These are phyloP conservation scores for Penicillium hordei DNA, from an alignment of 2,329 filamentous ascomycete species.

Conservation along the genomic window DNA sequence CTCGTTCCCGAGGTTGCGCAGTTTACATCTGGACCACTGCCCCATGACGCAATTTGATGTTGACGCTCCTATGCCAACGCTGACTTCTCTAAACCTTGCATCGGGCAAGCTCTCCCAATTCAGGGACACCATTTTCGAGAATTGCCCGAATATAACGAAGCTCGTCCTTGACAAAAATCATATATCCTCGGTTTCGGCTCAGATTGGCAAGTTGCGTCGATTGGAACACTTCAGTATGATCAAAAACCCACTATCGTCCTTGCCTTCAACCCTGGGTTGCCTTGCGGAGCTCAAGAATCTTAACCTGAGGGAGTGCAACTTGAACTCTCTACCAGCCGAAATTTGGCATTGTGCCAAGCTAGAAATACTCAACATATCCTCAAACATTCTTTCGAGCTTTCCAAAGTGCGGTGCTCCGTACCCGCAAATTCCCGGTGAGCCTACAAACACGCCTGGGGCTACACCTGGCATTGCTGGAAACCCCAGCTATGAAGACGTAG, in stretches of 20 bases:
- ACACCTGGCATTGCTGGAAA: conserved; percentile 57
- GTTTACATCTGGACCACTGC: conserved; percentile 88
- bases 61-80: conserved; percentile 69
- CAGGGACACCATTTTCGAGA: conserved; percentile 80
- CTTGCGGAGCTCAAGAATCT: conserved; percentile 79
- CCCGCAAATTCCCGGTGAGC: conserved; percentile 60
- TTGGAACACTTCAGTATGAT: conserved; percentile 93
- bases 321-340: conserved; percentile 82
- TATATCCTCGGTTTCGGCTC: conserved; percentile 81
- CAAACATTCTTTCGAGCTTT: conserved; percentile 87
- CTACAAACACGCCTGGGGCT: conserved; percentile 44
- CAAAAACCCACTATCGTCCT: conserved; percentile 79
- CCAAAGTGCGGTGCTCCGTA: conserved; percentile 73
- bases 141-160: conserved; percentile 82
- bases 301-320: conserved; percentile 90
- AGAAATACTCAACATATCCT: conserved; percentile 91
- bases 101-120: conserved; percentile 89
- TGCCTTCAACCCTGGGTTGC: conserved; percentile 86
- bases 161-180: conserved; percentile 93
- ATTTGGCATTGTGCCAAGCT: conserved; percentile 94
- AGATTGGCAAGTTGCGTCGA: conserved; percentile 78
- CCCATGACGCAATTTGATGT: conserved; percentile 93
- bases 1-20: conserved; percentile 79
- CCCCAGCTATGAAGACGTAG: conserved; percentile 77
- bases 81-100: conserved; percentile 85